Base-by-base conservation (phyloP, 2,329 filamentous ascomycete genomes). In the Fusarium kyushuense region DNA sequence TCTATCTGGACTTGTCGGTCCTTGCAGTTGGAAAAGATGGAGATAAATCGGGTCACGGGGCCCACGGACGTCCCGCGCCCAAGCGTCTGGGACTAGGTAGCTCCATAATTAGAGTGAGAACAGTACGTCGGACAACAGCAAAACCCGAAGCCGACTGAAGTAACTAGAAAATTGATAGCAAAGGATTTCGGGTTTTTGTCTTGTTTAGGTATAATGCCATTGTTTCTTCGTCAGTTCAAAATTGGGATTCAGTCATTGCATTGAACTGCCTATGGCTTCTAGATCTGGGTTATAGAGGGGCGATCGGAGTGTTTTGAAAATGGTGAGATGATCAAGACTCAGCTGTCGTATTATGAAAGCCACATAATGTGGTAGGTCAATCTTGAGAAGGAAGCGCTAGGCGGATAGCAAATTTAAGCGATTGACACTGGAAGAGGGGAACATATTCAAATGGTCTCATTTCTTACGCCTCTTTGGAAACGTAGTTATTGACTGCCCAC, bases 251-350 rank as follows among this genome's bases (percentile, higher is more conserved):
- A 38, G 23, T 42, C 35, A 40, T 54, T 45, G 35, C 25, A 68
- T 46, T 49, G n/a, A 41, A 23, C 29, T 49, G n/a, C n/a, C n/a
- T 6, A 35, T 45, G 21, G 12, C 30, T 47, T 65, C 57, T 42
- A 66, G 65, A 69, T 54, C 33, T 69, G 41, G 40, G 48, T 32
- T 43, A 69, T 32, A 35, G 48, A 69, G 52, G 52, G 55, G 13
- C 43, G 61, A 63, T 69, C 56, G 48, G 32, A 47, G 46, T 42
- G 29, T 32, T 51, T 38, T n/a, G 23, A 32, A 41, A 27, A 46
- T 58, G 61, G 41, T 66, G 47, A 66, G 65, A 69, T 55, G 65
- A 57, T 69, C 35, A 53, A 30, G 45, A 69, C 43, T 63, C 45
- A 52, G 60, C 25, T n/a, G 54, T 63, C 41, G 61, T 49, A 58